These are phyloP conservation scores for Trypanosoma avium DNA, from an alignment of 208 protist genomes.

Conservation along the genomic window DNA sequence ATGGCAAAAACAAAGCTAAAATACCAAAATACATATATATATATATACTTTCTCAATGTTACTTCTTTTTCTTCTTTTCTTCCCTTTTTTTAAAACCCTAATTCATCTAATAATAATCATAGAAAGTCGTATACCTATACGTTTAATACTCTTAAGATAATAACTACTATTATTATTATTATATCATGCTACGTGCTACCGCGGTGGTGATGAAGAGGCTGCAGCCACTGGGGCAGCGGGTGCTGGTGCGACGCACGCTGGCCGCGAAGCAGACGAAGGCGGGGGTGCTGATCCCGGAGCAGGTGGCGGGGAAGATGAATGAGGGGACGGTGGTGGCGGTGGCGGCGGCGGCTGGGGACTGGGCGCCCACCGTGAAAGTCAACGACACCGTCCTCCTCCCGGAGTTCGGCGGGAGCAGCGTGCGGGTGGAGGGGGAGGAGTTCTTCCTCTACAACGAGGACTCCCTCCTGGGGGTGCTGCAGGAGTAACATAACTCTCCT, in stretches of 20 bases:
- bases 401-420: slow-evolving; percentile 84
- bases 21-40: not conserved
- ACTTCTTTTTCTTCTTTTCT: too few species aligned
- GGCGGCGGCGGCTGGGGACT: slow-evolving; percentile 87
- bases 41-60: not conserved
- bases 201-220: slow-evolving; percentile 93
- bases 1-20: too few species aligned
- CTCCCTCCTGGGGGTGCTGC: slow-evolving; percentile 84
- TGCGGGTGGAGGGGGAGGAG: slow-evolving; percentile 93
- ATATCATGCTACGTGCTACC: slow-evolving; percentile 11
- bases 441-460: slow-evolving; percentile 91
- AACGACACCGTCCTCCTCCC: slow-evolving; percentile 90
- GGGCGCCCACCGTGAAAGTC: slow-evolving; percentile 88
- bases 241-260: slow-evolving; percentile 86
- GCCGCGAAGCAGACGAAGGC: slow-evolving; percentile 91
- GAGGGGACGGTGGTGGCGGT: slow-evolving; percentile 91
- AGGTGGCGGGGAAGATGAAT: slow-evolving; percentile 92
- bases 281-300: slow-evolving; percentile 92
- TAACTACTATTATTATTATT: too few species aligned
- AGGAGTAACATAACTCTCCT: too few species aligned
- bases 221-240: slow-evolving; percentile 87
- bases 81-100: too few species aligned
- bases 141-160: too few species aligned
- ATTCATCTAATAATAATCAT: too few species aligned
- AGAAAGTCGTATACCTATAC: too few species aligned